phyloP scores from a whole-genome alignment of 2,329 filamentous ascomycete species.

The Cladosporium cucumerinum region DNA sequence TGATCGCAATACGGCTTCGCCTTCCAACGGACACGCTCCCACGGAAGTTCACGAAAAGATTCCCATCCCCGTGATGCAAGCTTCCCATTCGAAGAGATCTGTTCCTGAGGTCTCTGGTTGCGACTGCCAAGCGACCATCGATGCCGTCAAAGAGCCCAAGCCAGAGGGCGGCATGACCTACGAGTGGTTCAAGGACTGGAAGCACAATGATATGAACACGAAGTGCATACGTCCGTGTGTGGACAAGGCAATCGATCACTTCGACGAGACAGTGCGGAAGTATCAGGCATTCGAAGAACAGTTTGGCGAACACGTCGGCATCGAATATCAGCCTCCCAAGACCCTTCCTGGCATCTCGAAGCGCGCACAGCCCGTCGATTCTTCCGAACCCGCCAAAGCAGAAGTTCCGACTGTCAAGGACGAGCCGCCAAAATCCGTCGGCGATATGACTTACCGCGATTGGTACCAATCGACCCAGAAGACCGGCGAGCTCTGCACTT shows the following conservation, averaged over 20 bases:
- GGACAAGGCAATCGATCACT: not conserved
- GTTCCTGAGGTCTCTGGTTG: not conserved
- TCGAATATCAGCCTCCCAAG: no score
- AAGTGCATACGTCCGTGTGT: not conserved
- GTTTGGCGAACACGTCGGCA: no score
- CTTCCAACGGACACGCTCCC: not conserved
- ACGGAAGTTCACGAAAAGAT: not conserved
- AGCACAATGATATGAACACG: not conserved
- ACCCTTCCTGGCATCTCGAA: not conserved
- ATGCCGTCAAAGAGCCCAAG: not conserved
- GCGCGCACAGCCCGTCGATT: not conserved
- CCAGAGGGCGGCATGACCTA: not conserved
- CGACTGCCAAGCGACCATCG: not conserved
- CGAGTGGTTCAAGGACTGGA: not conserved
- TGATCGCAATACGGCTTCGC: not conserved
- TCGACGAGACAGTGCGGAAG: not conserved
- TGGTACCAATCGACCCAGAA: not conserved
- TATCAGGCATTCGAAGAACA: not conserved
- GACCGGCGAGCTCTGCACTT: not conserved
- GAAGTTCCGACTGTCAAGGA: not conserved
- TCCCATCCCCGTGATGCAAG: not conserved
- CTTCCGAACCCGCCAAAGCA: not conserved
- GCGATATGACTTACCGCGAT: not conserved
- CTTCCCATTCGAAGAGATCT: not conserved
- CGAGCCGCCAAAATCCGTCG: not conserved